Percentiles rank a stretch among this genome's conserved stretches.
Evolutionary conservation across 371 early-diverging fungal species (phyloP).

Genomic region (Mucor circinelloides): DNA sequence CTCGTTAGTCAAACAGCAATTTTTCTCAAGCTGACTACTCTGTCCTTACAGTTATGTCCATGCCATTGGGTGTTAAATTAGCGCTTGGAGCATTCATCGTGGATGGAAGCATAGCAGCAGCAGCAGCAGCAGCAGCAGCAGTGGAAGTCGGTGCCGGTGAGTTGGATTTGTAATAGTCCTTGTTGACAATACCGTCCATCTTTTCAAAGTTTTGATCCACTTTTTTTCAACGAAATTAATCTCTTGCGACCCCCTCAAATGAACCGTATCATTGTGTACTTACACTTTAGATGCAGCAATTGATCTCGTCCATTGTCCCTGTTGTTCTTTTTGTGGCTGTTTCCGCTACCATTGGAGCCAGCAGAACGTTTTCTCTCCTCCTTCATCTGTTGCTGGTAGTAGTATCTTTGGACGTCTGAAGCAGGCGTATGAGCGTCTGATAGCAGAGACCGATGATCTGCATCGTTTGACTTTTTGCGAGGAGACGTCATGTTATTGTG

Average conservation of each 20-base stretch:
- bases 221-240: slow-evolving; percentile 10
- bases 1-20: neutral
- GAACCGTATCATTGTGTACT: neutral
- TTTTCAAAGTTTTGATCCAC: slow-evolving; percentile 54
- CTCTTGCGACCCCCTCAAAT: neutral
- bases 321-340: slow-evolving; percentile 7
- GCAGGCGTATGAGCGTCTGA: slow-evolving; percentile 4
- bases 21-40: too few species aligned
- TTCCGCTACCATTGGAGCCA: slow-evolving; percentile 9
- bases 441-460: slow-evolving; percentile 8
- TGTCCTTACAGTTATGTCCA: neutral
- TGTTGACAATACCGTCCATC: slow-evolving; percentile 59
- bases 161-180: slow-evolving; percentile 31
- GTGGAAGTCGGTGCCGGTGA: slow-evolving; percentile 9
- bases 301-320: slow-evolving; percentile 14
- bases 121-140: too few species aligned
- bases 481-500: slow-evolving; percentile 5
- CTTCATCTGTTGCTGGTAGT: slow-evolving; percentile 18
- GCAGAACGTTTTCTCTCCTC: slow-evolving; percentile 31
- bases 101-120: neutral
- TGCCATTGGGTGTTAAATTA: neutral
- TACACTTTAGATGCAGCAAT: slow-evolving; percentile 17
- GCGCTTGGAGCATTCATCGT: neutral
- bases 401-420: slow-evolving; percentile 20
- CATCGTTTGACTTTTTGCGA: slow-evolving; percentile 33